Percentiles rank a stretch among this genome's conserved stretches.
Evolutionary conservation across 805 yeast genomes (phyloP).

Genomic region (Candida quercuum): DNA sequence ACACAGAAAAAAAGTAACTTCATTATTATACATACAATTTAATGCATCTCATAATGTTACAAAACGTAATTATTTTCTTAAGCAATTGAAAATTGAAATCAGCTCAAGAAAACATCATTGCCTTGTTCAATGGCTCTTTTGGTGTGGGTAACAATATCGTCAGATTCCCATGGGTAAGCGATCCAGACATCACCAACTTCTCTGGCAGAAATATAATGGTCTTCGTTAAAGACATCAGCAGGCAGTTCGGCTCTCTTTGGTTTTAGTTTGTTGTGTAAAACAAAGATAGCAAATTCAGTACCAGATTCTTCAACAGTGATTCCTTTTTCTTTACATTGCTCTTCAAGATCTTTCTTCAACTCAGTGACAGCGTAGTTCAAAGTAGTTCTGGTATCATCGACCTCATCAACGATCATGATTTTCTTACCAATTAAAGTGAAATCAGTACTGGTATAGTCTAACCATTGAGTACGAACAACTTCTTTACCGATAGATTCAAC

Average conservation of each 20-base stretch:
- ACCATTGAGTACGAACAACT: conserved; percentile 80
- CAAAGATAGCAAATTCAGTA: conserved; percentile 71
- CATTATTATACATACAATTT: background rate
- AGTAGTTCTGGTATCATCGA: conserved; percentile 83
- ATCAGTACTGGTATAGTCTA: conserved; percentile 61
- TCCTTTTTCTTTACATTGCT: conserved; percentile 50
- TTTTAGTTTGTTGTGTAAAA: conserved; percentile 70
- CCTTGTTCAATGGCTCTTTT: conserved; percentile 70
- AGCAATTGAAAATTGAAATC: background rate
- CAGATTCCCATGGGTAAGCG: conserved; percentile 84
- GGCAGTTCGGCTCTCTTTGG: conserved; percentile 71
- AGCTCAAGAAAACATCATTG: conserved; percentile 44
- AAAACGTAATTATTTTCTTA: no score
- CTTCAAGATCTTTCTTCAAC: conserved; percentile 62
- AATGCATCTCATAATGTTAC: no score
- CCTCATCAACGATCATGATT: conserved; percentile 75
- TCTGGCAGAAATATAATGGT: conserved; percentile 67
- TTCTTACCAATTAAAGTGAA: conserved; percentile 61
- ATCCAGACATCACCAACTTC: conserved; percentile 78
- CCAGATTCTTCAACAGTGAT: conserved; percentile 34
- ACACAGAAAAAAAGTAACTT: no score
- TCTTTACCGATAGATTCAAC: conserved; percentile 58
- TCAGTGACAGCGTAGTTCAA: conserved; percentile 75
- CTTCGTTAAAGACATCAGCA: conserved; percentile 50
- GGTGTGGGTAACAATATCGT: conserved; percentile 70